Conservation (phyloP, 306 rosid species). For the Quercus cerris region DNA sequence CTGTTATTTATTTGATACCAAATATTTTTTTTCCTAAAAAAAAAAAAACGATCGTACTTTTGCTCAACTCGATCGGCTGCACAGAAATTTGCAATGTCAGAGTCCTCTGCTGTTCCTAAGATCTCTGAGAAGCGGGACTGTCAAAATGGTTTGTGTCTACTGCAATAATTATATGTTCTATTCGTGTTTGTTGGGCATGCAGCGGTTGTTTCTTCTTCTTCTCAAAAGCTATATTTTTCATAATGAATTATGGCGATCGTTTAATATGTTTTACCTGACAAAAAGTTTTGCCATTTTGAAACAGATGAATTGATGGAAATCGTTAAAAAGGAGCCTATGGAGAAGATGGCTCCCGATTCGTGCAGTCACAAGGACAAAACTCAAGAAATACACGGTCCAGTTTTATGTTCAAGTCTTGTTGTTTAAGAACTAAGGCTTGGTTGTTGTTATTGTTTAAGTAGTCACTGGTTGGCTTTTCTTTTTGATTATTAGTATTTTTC, state of each 20-base stretch:
- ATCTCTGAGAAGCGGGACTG: slow-evolving; percentile 1
- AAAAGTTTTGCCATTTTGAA: slow-evolving; percentile 11
- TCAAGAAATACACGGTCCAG: slow-evolving; percentile 23
- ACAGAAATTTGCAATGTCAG: slow-evolving; percentile 3
- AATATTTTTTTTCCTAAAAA: no score
- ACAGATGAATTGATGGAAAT: slow-evolving; percentile 27
- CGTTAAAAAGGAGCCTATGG: slow-evolving; percentile 26
- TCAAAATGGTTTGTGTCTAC: slow-evolving; percentile 6
- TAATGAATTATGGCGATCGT: neutral
- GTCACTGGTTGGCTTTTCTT: neutral
- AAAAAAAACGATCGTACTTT: no score
- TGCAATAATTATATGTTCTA: neutral
- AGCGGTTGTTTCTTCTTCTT: neutral
- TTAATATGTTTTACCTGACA: neutral
- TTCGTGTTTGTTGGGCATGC: neutral
- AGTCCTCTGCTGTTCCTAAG: neutral
- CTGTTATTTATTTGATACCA: no score
- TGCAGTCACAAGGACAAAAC: slow-evolving; percentile 15
- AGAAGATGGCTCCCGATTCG: slow-evolving; percentile 13
- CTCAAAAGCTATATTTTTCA: neutral
- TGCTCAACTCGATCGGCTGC: neutral
- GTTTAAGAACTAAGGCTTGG: neutral
- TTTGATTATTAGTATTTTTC: neutral
- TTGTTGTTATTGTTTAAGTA: neutral
- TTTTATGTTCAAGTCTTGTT: neutral